Base-by-base conservation (phyloP, 192 early-diverging fungal genomes). In the Backusella sp. region DNA sequence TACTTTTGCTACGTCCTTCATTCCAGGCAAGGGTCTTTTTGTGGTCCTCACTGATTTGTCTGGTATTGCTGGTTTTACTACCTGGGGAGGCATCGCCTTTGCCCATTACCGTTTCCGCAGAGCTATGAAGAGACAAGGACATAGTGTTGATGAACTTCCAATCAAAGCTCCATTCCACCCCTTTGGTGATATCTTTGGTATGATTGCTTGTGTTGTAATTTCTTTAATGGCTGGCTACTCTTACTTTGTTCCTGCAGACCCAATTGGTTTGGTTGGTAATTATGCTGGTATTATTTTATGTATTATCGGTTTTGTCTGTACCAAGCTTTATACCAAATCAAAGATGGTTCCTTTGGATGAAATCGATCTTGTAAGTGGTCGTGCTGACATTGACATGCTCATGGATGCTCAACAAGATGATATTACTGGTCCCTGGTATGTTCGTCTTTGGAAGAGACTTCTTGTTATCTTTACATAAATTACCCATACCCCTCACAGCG, bases 81-180 rank as follows among this genome's bases (percentile, higher is more conserved):
- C 93, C 36, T 97, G 96, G 96, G 74, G 93, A 42, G 91, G 91
- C 30, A 97, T 97, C 72, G 87, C 88, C 1, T 68, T 93, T 39
- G 92, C 90, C 36, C 94, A 96, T 71, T 88, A 88, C 69, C 91
- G 96, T 15, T 96, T 96, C 90, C 90, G 94, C 66, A 87, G 86
- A 7, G 94, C 96, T 4, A 91, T 90, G 67, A 76, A 89, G 28
- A 85, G 81, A 34, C 96, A 97, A 78, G 89, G 89, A 12, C 87
- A 87, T 66, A 76, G 82, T 14, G 41, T 93, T 6, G 76, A 78
- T 6, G 86, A 88, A 19, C 85, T 97, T 34, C 92, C 93, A 0
- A 95, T 95, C 67, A 74, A 78, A 7, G 91, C 96, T 0, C 90
- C 91, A 14, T 68, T 52, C 4, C 74, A 73, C 66, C 80, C 80